These are phyloP conservation scores for Syzygium syzygioides DNA, from an alignment of 441 rosid genomes.

Conservation along the genomic window DNA sequence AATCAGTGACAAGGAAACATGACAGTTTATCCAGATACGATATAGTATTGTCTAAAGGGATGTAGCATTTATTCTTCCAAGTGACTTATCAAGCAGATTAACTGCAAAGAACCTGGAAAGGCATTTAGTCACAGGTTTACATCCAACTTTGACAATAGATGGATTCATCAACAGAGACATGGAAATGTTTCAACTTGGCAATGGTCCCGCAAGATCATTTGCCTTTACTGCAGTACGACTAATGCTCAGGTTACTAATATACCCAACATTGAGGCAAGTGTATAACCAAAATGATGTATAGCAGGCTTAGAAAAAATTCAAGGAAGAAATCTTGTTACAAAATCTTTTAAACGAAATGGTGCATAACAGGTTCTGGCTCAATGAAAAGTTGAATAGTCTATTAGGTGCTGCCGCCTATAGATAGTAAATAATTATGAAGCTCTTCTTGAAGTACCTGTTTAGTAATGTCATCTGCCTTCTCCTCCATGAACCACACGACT, in stretches of 20 bases:
- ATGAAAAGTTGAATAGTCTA: fast-evolving
- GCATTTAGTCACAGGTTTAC: fast-evolving
- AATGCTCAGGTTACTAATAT: neutral
- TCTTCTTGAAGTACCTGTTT: constrained; percentile 56
- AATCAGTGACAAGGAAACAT: neutral
- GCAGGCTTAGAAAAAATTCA: neutral
- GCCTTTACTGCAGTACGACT: fast-evolving
- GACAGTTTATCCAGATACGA: neutral
- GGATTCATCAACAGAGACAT: neutral
- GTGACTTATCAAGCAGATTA: neutral
- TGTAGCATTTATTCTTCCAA: neutral
- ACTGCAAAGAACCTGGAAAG: neutral
- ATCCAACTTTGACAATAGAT: neutral
- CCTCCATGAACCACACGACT: constrained; percentile 94
- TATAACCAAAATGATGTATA: fast-evolving
- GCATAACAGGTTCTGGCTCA: neutral
- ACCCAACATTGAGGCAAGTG: neutral
- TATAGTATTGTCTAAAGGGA: neutral
- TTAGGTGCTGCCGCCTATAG: fast-evolving
- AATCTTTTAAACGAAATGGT: neutral
- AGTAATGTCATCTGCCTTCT: constrained; percentile 60
- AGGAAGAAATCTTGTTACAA: neutral
- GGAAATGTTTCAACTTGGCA: neutral
- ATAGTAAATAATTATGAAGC: neutral
- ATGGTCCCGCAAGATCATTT: fast-evolving